Conservation (phyloP, 371 early-diverging fungal species). For the Catenaria anguillulae region DNA sequence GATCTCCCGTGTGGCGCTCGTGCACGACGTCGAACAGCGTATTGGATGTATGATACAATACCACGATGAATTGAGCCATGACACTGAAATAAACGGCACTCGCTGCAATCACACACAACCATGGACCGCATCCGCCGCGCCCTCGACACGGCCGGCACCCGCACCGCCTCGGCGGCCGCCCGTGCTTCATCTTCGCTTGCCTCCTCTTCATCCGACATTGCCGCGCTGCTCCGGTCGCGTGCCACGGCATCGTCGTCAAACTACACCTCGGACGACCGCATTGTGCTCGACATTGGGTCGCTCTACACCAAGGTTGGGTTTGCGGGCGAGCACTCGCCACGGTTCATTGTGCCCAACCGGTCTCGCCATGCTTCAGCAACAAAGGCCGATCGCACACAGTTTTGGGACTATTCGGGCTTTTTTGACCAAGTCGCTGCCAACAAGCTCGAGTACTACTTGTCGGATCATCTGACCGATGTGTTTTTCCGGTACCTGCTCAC, state of each 20-base stretch:
- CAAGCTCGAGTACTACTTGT: not conserved
- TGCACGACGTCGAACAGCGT: too few species aligned
- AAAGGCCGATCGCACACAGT: not conserved
- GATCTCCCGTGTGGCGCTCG: too few species aligned
- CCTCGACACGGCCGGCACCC: not conserved
- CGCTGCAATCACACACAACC: too few species aligned
- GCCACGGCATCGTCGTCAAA: not conserved
- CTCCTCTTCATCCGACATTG: not conserved
- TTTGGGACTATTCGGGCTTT: not conserved
- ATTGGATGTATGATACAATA: too few species aligned
- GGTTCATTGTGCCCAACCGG: constrained; percentile 44
- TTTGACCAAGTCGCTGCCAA: not conserved
- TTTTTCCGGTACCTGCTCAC: constrained; percentile 38
- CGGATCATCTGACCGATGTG: constrained; percentile 2
- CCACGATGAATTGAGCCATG: too few species aligned
- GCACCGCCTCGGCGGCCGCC: not conserved
- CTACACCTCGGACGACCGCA: constrained; percentile 48
- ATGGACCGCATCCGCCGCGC: not conserved
- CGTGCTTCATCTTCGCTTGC: not conserved
- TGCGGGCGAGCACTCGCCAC: constrained; percentile 69
- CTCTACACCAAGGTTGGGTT: constrained; percentile 71
- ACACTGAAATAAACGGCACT: too few species aligned
- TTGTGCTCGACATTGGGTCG: constrained; percentile 75
- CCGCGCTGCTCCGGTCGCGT: not conserved
- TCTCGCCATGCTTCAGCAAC: constrained; percentile 12